Base-by-base conservation (phyloP, 768 basidiomycete species). In the Kwoniella newhampshirensis region DNA sequence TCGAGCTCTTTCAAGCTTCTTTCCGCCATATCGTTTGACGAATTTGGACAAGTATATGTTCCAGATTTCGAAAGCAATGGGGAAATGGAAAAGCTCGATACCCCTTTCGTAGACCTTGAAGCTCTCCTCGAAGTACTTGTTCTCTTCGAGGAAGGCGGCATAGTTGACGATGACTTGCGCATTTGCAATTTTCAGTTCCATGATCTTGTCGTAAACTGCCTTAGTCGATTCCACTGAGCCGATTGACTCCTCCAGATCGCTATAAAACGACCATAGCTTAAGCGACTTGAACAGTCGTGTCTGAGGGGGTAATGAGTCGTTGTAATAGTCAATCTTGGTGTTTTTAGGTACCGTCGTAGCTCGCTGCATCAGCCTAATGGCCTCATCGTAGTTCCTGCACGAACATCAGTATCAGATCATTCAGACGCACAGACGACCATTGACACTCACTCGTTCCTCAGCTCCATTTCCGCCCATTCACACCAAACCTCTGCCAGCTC, bases 21-120 rank as follows among this genome's bases (percentile, higher is more conserved):
- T 82, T 4, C 96, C 96, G 28, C 88, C 91, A 78, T 93, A 97
- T 78, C 96, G 88, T 77, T 91, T 92, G 57, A 93, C 84, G 75
- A 99, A 99, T 77, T 98, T 98, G 41, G 90, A 87, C 18, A 99
- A 79, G 76, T 98, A 99, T 51, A 96, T 96, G 75, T 99, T 98
- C 94, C 96, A 98, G 62, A 99, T 86, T 78, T 99, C 96, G 76
- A 97, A 98, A 3, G 91, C 93, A 59, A 98, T 86, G 0, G 96
- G 96, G 81, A 90, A 98, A 8, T 93, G 94, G 80, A 98, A 98
- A 27, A 98, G 79, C 63, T 98, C 94, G 9, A 94, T 91, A 44
- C 96, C 96, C 23, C 93, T 86, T 75, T 98, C 96, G 74, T 97
- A 99, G 23, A 94, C 87, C 83, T 92, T 96, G 85, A 98, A 99